These are phyloP conservation scores for Ceratopteris richardii DNA, from an alignment of 75 land plant genomes.

Conservation along the genomic window DNA sequence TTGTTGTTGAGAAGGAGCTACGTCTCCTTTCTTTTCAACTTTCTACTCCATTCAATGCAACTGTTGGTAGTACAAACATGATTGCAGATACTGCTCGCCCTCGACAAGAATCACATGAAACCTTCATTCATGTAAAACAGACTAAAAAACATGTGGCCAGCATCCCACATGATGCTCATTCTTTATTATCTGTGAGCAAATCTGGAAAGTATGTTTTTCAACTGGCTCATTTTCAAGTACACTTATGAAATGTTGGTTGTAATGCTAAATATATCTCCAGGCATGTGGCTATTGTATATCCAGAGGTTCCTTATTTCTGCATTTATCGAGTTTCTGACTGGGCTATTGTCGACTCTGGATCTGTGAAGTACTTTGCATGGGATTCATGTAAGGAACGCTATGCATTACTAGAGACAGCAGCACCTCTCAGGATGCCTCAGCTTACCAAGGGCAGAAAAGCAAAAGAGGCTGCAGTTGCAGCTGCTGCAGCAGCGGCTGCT, in stretches of 20 bases:
- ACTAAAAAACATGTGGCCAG: constrained; percentile 54
- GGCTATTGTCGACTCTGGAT: constrained; percentile 81
- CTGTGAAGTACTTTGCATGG: constrained; percentile 92
- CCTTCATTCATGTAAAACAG: constrained; percentile 69
- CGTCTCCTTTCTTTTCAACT: constrained; percentile 77
- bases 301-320: constrained; percentile 81
- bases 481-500: constrained; percentile 88
- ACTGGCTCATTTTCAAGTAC: not conserved
- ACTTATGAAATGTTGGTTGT: too few species aligned
- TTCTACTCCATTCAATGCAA: constrained; percentile 50
- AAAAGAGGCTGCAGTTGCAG: constrained; percentile 90
- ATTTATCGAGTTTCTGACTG: constrained; percentile 81
- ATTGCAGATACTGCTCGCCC: constrained; percentile 50
- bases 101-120: constrained; percentile 49
- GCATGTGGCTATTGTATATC: constrained; percentile 89
- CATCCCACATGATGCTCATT: constrained; percentile 78
- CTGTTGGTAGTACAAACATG: constrained; percentile 56
- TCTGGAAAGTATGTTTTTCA: constrained; percentile 79
- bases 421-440: constrained; percentile 64
- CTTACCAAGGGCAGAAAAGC: constrained; percentile 71
- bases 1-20: constrained; percentile 69
- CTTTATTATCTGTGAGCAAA: constrained; percentile 77
- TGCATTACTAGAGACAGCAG: constrained; percentile 75
- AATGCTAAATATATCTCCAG: constrained; percentile 26
- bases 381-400: constrained; percentile 90